A percentile compares a stretch with the other conserved stretches of the same genome.
Conservation (phyloP, 2,329 filamentous ascomycete genomes). For the Scedosporium dehoogii region DNA sequence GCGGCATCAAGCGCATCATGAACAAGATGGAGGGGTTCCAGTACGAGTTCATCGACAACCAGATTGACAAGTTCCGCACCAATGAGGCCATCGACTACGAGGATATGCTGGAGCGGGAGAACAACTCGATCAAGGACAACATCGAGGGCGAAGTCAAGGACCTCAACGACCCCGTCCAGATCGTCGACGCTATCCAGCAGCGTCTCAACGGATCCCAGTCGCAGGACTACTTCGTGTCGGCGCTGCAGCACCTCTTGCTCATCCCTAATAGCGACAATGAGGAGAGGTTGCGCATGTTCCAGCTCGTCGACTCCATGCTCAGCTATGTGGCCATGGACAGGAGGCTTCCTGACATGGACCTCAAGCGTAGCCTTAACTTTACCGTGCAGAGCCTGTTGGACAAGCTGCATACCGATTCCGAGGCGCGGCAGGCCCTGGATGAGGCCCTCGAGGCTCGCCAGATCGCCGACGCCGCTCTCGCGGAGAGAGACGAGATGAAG, state of each 20-base stretch:
- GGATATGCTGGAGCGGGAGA: slow-evolving; percentile 86
- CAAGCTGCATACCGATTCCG: slow-evolving; percentile 91
- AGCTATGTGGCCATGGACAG: slow-evolving; percentile 99
- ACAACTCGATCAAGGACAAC: slow-evolving; percentile 77
- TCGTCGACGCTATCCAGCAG: slow-evolving; percentile 84
- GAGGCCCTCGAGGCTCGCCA: slow-evolving; percentile 84
- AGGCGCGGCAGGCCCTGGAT: slow-evolving; percentile 84
- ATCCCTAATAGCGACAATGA: slow-evolving; percentile 88
- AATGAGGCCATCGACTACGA: slow-evolving; percentile 98
- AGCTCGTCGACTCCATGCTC: slow-evolving; percentile 96
- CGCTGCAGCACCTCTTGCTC: slow-evolving; percentile 87
- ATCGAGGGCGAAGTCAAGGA: slow-evolving; percentile 82
- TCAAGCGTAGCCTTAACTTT: slow-evolving; percentile 96
- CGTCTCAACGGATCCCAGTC: slow-evolving; percentile 75
- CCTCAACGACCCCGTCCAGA: slow-evolving; percentile 84
- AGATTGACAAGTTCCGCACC: slow-evolving; percentile 83
- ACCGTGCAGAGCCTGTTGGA: slow-evolving; percentile 92
- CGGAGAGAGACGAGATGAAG: slow-evolving; percentile 91
- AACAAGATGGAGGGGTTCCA: slow-evolving; percentile 98
- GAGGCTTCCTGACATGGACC: slow-evolving; percentile 87
- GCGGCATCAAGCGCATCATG: slow-evolving; percentile 87
- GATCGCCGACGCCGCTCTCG: slow-evolving; percentile 90
- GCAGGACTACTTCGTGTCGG: slow-evolving; percentile 92
- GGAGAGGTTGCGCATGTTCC: slow-evolving; percentile 89
- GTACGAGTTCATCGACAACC: slow-evolving; percentile 97